These are phyloP conservation scores for Dicorynia guianensis DNA, from an alignment of 306 rosid genomes.

Conservation along the genomic window DNA sequence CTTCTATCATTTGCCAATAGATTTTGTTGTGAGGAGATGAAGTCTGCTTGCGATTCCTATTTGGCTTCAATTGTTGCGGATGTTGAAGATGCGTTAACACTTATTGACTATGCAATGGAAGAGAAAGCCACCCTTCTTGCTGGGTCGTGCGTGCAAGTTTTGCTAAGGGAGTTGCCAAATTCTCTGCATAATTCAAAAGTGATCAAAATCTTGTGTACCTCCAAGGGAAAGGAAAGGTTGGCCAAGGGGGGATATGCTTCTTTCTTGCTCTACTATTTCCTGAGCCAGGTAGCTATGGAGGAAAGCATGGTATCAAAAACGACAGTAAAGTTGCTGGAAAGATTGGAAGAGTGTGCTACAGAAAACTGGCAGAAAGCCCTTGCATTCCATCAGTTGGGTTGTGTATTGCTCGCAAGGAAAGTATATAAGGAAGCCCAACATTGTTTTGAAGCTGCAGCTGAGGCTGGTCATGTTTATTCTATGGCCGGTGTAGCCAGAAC, in stretches of 20 bases:
- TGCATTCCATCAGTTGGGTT: conserved; percentile 76
- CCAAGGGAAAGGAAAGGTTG: conserved; percentile 61
- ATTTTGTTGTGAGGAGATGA: conserved; percentile 86
- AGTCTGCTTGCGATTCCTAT: conserved; percentile 67
- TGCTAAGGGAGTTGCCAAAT: conserved; percentile 74
- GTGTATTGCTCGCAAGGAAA: conserved; percentile 68
- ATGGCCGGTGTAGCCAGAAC: conserved; percentile 78
- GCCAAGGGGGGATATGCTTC: conserved; percentile 59
- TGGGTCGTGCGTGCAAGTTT: conserved; percentile 74
- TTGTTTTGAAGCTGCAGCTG: conserved; percentile 67
- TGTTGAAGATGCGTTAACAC: conserved; percentile 69
- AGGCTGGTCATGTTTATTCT: conserved; percentile 78
- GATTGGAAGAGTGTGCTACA: conserved; percentile 62
- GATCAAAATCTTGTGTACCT: conserved; percentile 56
- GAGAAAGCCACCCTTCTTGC: conserved; percentile 71
- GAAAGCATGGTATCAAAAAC: conserved; percentile 69
- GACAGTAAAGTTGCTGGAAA: conserved; percentile 70
- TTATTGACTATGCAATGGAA: conserved; percentile 79
- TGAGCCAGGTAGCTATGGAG: conserved; percentile 79
- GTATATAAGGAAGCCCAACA: conserved; percentile 63
- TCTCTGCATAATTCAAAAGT: conserved; percentile 55
- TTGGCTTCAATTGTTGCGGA: conserved; percentile 62
- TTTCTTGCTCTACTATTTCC: conserved; percentile 76
- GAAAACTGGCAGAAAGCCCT: conserved; percentile 78
- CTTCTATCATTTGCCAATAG: conserved; percentile 73